These are phyloP conservation scores for Lipomyces yamadae DNA, from an alignment of 805 yeast genomes.

Conservation along the genomic window DNA sequence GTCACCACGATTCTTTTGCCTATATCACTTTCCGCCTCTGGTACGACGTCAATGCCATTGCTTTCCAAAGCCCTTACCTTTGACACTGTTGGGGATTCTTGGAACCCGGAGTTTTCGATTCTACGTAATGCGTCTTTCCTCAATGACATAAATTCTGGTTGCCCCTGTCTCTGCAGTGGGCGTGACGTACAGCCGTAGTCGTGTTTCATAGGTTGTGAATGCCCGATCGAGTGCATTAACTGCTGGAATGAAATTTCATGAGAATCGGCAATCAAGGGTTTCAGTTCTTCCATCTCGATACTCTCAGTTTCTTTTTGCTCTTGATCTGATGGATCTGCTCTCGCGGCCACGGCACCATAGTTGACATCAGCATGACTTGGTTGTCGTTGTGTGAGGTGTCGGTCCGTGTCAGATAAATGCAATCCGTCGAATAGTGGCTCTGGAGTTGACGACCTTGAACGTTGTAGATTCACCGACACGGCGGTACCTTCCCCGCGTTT, in stretches of 20 bases:
- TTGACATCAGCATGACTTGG: not conserved
- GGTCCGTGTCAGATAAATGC: not conserved
- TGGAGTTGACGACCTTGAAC: not conserved
- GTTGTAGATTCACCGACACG: not conserved
- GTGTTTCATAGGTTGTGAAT: not conserved
- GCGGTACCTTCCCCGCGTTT: not conserved
- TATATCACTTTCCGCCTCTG: not conserved
- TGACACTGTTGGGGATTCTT: not conserved
- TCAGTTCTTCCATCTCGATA: conserved; percentile 1
- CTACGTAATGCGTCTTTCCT: not conserved
- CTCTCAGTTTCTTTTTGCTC: not conserved
- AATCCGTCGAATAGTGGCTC: not conserved
- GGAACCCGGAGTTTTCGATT: not conserved
- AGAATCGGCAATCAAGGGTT: not conserved
- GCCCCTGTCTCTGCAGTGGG: not conserved
- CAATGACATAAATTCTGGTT: not conserved
- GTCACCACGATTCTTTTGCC: conserved; percentile 1
- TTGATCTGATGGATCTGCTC: not conserved
- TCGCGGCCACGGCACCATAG: not conserved
- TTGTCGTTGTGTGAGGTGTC: not conserved
- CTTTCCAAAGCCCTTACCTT: not conserved
- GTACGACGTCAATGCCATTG: not conserved
- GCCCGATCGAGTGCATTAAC: not conserved
- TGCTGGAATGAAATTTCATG: not conserved
- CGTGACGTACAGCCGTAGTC: not conserved